Evolutionary conservation across 805 yeast genomes (phyloP).

Genomic region (Metschnikowia anglica): DNA sequence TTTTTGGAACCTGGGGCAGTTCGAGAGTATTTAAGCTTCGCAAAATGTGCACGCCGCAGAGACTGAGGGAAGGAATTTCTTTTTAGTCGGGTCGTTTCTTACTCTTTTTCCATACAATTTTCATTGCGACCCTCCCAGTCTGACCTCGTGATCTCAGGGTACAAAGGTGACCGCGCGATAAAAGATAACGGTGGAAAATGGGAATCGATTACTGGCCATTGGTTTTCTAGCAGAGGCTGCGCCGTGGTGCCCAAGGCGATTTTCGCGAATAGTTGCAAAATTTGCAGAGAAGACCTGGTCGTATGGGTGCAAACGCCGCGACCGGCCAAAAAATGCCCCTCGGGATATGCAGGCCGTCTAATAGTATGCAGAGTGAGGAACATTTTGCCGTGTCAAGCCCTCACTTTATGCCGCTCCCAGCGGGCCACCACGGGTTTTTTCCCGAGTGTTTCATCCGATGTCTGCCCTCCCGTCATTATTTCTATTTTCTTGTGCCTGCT

Average conservation of each 20-base stretch:
- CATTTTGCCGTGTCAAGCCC: background rate
- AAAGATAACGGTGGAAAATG: conserved; percentile 2
- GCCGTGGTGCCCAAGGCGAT: conserved; percentile 4
- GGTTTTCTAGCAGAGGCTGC: background rate
- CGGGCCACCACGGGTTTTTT: no score
- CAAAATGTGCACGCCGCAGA: conserved; percentile 8
- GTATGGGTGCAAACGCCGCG: conserved; percentile 7
- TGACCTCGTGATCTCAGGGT: background rate
- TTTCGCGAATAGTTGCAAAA: conserved; percentile 1
- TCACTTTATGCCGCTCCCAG: background rate
- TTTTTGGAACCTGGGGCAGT: background rate
- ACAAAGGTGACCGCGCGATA: conserved; percentile 5
- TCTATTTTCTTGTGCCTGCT: no score
- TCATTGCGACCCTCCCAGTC: background rate
- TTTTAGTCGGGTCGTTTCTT: background rate
- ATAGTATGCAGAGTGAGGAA: background rate
- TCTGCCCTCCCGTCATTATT: no score
- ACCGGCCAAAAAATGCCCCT: background rate
- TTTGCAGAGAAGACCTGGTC: background rate
- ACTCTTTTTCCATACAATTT: background rate
- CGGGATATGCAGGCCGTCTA: background rate
- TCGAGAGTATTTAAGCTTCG: conserved; percentile 6
- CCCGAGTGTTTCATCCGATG: no score
- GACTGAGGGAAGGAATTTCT: conserved; percentile 1
- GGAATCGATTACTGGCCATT: conserved; percentile 7